These are phyloP conservation scores for Cornus controversa DNA, from an alignment of 148 eudicot genomes.

Conservation along the genomic window DNA sequence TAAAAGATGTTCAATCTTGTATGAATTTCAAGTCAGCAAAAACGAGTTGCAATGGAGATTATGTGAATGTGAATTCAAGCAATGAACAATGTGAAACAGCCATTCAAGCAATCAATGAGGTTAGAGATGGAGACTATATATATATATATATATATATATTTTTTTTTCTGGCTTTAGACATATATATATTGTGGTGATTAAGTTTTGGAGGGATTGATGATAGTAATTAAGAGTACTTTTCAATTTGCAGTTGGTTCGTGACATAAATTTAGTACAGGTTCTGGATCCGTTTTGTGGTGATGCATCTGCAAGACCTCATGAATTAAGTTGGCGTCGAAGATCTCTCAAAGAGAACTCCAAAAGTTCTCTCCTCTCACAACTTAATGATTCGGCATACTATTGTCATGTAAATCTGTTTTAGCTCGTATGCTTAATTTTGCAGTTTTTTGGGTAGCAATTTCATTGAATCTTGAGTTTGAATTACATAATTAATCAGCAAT, in stretches of 20 bases:
- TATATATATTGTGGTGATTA: not conserved
- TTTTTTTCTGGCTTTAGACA: not conserved
- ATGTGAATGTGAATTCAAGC: not conserved
- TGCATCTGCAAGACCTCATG: not conserved
- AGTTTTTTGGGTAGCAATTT: not conserved
- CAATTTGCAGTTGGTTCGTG: not conserved
- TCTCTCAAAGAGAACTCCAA: not conserved
- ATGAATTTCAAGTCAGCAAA: constrained; percentile 6
- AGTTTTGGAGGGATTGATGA: not conserved
- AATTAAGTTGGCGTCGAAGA: not conserved
- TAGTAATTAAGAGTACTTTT: not conserved
- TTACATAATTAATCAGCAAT: not conserved
- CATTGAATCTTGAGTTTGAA: not conserved
- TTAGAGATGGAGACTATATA: not conserved
- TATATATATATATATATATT: no score
- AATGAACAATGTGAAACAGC: not conserved
- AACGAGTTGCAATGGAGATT: constrained; percentile 7
- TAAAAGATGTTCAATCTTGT: not conserved
- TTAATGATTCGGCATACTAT: not conserved
- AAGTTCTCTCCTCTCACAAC: not conserved
- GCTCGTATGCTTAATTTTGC: not conserved
- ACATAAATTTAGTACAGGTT: not conserved
- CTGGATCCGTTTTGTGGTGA: constrained; percentile 10
- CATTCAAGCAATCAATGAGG: not conserved
- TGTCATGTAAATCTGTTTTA: not conserved